Evolutionary conservation across 2,329 filamentous ascomycete species (phyloP).

Genomic region (Xylariaceae sp.): DNA sequence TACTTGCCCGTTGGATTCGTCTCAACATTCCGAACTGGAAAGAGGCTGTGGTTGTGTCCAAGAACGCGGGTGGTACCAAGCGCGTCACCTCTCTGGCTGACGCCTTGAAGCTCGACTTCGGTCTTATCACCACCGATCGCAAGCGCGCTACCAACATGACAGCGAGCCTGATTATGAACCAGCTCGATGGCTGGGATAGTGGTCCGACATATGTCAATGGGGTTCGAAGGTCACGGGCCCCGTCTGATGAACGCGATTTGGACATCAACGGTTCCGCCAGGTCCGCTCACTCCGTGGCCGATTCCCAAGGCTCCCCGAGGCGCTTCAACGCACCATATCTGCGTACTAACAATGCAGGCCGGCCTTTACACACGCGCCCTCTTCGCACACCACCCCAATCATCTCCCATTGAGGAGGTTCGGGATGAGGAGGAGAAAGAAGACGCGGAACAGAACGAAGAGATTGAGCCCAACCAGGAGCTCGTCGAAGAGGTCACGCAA

Average conservation of each 20-base stretch:
- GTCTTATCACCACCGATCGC: conserved; percentile 83
- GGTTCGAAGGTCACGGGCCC: conserved; percentile 15
- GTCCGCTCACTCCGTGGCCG: conserved; percentile 25
- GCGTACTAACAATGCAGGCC: conserved; percentile 21
- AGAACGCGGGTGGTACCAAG: conserved; percentile 96
- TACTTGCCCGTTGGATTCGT: conserved; percentile 92
- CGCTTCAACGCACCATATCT: conserved; percentile 25
- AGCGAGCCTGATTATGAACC: conserved; percentile 69
- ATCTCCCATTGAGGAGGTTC: conserved; percentile 27
- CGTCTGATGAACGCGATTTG: conserved; percentile 17
- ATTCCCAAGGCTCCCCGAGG: conserved; percentile 37
- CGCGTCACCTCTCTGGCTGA: conserved; percentile 93
- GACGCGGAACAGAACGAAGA: conserved; percentile 28
- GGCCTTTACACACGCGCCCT: conserved; percentile 21
- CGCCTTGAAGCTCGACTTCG: conserved; percentile 93
- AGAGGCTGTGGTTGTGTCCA: conserved; percentile 92
- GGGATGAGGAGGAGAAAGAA: conserved; percentile 30
- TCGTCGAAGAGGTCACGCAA: conserved; percentile 82
- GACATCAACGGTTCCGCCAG: conserved; percentile 21
- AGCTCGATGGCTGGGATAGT: conserved; percentile 47
- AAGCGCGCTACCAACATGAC: conserved; percentile 60
- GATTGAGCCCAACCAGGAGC: conserved; percentile 64
- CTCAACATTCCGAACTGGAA: conserved; percentile 81
- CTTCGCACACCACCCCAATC: conserved; percentile 26
- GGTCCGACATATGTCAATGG: conserved; percentile 19